Evolutionary conservation across 164 flowering plant genomes (phyloP).

Genomic region (Echeveria elegans): DNA sequence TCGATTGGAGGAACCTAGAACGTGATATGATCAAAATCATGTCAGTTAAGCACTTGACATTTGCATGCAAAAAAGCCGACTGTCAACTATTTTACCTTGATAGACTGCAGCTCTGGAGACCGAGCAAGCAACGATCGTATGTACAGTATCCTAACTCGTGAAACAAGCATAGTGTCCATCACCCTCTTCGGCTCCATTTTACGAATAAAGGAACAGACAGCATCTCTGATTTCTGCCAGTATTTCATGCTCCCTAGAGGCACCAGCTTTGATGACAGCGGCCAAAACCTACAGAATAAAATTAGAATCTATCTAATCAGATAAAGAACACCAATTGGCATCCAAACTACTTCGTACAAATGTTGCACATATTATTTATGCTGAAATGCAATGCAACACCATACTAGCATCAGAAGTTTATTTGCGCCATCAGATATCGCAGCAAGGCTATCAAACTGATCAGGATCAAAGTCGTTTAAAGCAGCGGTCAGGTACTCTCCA

Average conservation of each 20-base stretch:
- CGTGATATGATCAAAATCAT: background rate
- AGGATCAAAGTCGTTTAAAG: constrained; percentile 89
- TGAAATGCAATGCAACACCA: background rate
- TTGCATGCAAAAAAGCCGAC: background rate
- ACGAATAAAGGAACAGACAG: constrained; percentile 86
- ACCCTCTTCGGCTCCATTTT: constrained; percentile 95
- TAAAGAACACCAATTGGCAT: background rate
- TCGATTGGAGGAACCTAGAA: constrained; percentile 81
- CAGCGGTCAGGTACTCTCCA: constrained; percentile 94
- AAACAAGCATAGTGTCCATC: constrained; percentile 99
- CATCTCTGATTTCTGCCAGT: constrained; percentile 98
- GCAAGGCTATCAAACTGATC: constrained; percentile 91
- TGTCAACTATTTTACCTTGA: constrained; percentile 46
- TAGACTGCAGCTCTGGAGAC: constrained; percentile 95
- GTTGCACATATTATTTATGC: too few relatives aligned
- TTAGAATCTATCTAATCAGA: constrained; percentile 6
- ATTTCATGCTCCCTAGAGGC: constrained; percentile 99
- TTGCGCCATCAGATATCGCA: constrained; percentile 96
- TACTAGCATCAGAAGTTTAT: constrained; percentile 99
- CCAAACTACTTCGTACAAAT: background rate
- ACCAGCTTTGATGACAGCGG: constrained; percentile 99
- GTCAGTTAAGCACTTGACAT: background rate
- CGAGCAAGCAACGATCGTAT: constrained; percentile 91
- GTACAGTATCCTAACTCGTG: constrained; percentile 94
- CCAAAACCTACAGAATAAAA: constrained; percentile 61